Evolutionary conservation across 306 rosid species (phyloP).

Genomic region (Luffa aegyptiaca): DNA sequence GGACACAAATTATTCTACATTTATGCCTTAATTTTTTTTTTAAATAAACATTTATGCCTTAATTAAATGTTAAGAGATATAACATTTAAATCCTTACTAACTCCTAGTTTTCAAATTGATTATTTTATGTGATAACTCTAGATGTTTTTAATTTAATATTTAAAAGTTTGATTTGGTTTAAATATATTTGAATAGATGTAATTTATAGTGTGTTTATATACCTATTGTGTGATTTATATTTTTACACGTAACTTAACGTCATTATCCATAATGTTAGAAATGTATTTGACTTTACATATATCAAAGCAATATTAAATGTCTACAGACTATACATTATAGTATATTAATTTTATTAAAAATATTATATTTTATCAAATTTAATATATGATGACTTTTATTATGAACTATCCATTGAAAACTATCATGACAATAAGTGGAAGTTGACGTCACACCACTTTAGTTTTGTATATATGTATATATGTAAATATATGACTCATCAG

Average conservation of each 20-base stretch:
- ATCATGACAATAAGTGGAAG: too few species aligned
- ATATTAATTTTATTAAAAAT: neutral
- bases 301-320: neutral
- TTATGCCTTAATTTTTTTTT: too few species aligned
- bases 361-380: neutral
- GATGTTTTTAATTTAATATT: neutral
- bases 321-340: neutral
- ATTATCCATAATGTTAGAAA: neutral
- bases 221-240: neutral
- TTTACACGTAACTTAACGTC: neutral
- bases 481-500: too few species aligned
- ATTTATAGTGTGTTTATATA: neutral
- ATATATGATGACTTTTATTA: neutral
- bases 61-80: too few species aligned
- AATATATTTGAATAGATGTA: neutral
- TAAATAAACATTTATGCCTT: too few species aligned
- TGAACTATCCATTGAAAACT: neutral
- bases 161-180: neutral
- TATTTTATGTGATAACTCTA: too few species aligned
- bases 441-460: too few species aligned
- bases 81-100: too few species aligned
- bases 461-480: too few species aligned
- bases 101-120: too few species aligned
- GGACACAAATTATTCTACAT: too few species aligned
- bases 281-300: neutral